Percentiles rank a stretch among this genome's conserved stretches.
phyloP scores from a whole-genome alignment of 2,329 filamentous ascomycete species.

The Pyrenochaeta sp. region DNA sequence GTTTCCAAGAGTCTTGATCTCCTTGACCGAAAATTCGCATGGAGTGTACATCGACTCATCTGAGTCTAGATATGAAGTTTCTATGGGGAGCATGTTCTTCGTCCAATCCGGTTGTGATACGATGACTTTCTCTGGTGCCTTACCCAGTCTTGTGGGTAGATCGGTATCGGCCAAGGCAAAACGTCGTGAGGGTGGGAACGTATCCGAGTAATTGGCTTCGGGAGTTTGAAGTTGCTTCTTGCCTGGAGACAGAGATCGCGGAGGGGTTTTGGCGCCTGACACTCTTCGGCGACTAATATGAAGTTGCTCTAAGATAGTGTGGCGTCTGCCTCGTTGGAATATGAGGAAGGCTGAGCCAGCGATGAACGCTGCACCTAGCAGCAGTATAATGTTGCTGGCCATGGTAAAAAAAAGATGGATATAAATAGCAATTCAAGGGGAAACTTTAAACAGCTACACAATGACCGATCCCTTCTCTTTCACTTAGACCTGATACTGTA shows the following conservation, averaged over 20 bases:
- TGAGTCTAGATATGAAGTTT: conserved; percentile 36
- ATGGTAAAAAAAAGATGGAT: background rate
- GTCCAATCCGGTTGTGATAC: conserved; percentile 30
- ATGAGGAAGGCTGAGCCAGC: conserved; percentile 38
- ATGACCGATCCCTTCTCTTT: background rate
- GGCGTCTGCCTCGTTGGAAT: conserved; percentile 48
- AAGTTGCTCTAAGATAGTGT: conserved; percentile 52
- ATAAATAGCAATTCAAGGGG: background rate
- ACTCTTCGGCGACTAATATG: conserved; percentile 51
- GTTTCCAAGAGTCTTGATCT: conserved; percentile 74
- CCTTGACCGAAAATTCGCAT: conserved; percentile 74
- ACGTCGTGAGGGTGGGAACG: conserved; percentile 63
- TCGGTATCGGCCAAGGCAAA: conserved; percentile 52
- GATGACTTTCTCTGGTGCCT: conserved; percentile 32
- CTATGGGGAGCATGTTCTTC: conserved; percentile 35
- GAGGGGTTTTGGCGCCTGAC: conserved; percentile 62
- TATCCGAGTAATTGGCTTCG: conserved; percentile 52
- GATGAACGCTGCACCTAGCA: conserved; percentile 45
- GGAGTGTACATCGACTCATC: conserved; percentile 61
- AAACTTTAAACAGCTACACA: background rate
- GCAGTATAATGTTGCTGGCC: conserved; percentile 33
- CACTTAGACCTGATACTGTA: background rate
- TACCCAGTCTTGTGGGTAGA: conserved; percentile 35
- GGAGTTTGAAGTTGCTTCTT: conserved; percentile 48
- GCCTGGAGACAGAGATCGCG: conserved; percentile 61